Evolutionary conservation across 257 asterid species (phyloP).

Genomic region (Solanum habrochaites): DNA sequence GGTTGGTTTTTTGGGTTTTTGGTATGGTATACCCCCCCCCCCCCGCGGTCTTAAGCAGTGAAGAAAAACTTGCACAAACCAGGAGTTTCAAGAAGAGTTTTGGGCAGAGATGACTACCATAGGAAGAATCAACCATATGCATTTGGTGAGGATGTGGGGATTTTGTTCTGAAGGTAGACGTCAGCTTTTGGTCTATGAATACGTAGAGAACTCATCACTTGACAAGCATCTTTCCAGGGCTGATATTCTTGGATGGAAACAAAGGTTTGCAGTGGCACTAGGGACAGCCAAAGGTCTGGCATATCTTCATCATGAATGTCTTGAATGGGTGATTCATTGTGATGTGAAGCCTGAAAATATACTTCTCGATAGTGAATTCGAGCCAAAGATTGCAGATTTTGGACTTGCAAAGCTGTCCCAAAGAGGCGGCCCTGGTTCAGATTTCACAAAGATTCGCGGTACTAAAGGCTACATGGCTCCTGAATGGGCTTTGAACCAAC

Average conservation of each 20-base stretch:
- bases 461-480: conserved; percentile 38
- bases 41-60: too few species aligned
- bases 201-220: conserved; percentile 17
- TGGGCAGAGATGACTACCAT: conserved; percentile 25
- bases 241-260: conserved; percentile 15
- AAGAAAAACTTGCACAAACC: conserved; percentile 20
- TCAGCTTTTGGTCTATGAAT: conserved; percentile 20
- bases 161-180: conserved; percentile 24
- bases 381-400: conserved; percentile 33
- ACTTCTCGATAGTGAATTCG: conserved; percentile 11
- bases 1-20: too few species aligned
- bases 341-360: conserved; percentile 32
- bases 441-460: conserved; percentile 18
- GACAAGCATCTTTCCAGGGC: conserved; percentile 14
- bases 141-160: conserved; percentile 36
- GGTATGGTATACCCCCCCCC: too few species aligned
- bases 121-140: conserved; percentile 25
- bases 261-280: conserved; percentile 22
- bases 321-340: conserved; percentile 41
- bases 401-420: conserved; percentile 28
- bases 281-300: conserved; percentile 29
- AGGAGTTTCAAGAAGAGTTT: conserved; percentile 16
- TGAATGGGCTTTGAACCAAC: conserved; percentile 28
- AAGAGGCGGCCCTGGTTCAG: conserved; percentile 15
- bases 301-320: conserved; percentile 31